phyloP scores from a whole-genome alignment of 805 yeast genomes.

The Metschnikowia aberdeeniae region DNA sequence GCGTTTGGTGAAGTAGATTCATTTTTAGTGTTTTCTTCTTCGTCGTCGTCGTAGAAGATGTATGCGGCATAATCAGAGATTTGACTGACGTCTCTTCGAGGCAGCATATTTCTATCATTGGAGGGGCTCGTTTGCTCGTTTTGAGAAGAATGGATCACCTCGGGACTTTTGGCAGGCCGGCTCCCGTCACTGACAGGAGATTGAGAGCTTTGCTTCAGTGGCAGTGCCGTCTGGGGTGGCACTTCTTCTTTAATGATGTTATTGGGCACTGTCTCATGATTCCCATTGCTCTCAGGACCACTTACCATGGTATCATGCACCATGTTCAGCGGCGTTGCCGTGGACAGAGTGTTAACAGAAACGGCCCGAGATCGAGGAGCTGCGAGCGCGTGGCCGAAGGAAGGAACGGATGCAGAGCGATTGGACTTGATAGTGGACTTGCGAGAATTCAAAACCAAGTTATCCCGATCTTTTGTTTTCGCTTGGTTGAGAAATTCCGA shows the following conservation, averaged over 20 bases:
- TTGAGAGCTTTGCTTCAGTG: no score
- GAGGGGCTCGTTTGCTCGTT: not conserved
- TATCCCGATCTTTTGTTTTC: conserved; percentile 1
- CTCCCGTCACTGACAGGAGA: no score
- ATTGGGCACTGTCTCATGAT: no score
- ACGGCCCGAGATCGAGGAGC: conserved; percentile 8
- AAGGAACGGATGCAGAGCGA: conserved; percentile 36
- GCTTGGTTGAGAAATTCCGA: not conserved
- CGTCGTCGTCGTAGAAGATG: conserved; percentile 8
- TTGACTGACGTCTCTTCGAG: conserved; percentile 4
- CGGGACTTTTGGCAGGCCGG: no score
- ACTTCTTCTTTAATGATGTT: no score
- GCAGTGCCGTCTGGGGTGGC: no score
- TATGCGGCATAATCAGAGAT: conserved; percentile 18
- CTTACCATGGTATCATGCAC: no score
- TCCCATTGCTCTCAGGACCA: no score
- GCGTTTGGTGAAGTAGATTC: not conserved
- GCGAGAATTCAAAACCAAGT: conserved; percentile 24
- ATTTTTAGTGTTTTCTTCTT: not conserved
- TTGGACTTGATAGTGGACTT: conserved; percentile 30
- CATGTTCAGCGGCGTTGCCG: not conserved
- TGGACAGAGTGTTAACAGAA: conserved; percentile 10
- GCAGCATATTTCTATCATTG: not conserved
- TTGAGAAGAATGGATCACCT: not conserved
- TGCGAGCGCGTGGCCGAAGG: conserved; percentile 8